Base-by-base conservation (phyloP, 225 moss, liverwort and hornwort species). In the Bryum argenteum region DNA sequence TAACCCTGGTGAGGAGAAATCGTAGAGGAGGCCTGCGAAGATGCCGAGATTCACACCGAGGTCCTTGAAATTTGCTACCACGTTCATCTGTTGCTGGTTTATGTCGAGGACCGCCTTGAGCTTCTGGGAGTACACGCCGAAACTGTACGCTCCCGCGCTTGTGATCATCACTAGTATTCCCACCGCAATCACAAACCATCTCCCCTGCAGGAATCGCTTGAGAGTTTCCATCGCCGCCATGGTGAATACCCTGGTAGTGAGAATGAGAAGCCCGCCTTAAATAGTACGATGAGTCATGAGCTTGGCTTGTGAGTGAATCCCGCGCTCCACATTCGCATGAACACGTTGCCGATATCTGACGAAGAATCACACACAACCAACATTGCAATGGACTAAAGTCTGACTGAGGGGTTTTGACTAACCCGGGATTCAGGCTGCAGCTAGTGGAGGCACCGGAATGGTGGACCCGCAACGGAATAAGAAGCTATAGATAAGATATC, bases 141-240 rank as follows among this genome's bases (percentile, higher is more conserved):
- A 96, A 37, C 89, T 93, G 85, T 96, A 96, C 18, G 89, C 93
- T 28, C 91, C 90, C 4, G 93, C 91, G 19, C 90, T 87, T 16
- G 88, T 83, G 10, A 84, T 76, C 75, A 88, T 88, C 39, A 93
- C 87, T 82, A 90, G 68, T 37, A 96, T 85, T 3, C 93, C 91
- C 3, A 89, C 82, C 24, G 91, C 89, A 48, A 96, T 85, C 10
- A 89, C 91, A 41, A 93, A 79, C 96, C 96, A 96, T 50, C 89
- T 89, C 6, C 85, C 85, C 20, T 61, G 75, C 60, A 85, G 1
- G 12, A 81, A 65, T 28, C 23, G 43, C 60, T 17, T 23, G 71
- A 70, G 26, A 58, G 66, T 12, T 8, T 8, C 43, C 10, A 47
- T 6, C 3, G 16, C 48, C 48, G 48, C 48, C 48, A 48, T 48